Evolutionary conservation across 805 yeast genomes (phyloP).

Genomic region (Hanseniaspora clermontiae): DNA sequence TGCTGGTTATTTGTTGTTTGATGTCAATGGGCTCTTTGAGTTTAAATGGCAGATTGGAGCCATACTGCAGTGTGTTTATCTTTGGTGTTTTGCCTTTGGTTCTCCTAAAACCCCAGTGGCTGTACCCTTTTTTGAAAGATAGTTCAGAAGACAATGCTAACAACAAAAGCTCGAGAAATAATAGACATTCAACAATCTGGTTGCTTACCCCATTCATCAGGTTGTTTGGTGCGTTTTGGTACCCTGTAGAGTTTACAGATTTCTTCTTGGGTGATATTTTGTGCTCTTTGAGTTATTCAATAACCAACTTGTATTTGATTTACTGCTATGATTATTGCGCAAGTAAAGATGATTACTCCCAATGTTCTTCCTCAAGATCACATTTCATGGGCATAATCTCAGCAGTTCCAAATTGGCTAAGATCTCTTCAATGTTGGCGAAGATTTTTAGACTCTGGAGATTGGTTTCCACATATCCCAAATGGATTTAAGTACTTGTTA

Average conservation of each 20-base stretch:
- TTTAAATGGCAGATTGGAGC: conserved; percentile 62
- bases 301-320: conserved; percentile 75
- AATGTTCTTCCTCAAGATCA: conserved; percentile 70
- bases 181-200: conserved; percentile 36
- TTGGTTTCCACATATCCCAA: conserved; percentile 91
- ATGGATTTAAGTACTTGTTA: conserved; percentile 62
- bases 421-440: conserved; percentile 78
- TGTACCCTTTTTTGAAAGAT: conserved; percentile 16
- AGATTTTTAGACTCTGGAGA: conserved; percentile 90
- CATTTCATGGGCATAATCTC: conserved; percentile 71
- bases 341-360: conserved; percentile 26
- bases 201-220: conserved; percentile 58
- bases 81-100: conserved; percentile 31
- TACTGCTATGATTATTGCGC: conserved; percentile 62
- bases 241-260: conserved; percentile 90
- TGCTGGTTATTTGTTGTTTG: conserved; percentile 44
- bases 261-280: conserved; percentile 86
- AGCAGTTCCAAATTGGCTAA: conserved; percentile 78
- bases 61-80: conserved; percentile 60
- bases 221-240: conserved; percentile 66
- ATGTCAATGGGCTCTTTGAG: conserved; percentile 66
- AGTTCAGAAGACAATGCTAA: neutral
- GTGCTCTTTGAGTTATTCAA: conserved; percentile 75
- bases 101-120: conserved; percentile 46
- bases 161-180: neutral